Percentiles rank a stretch among this genome's conserved stretches.
Conservation (phyloP, 305 asterid genomes). For the Rubia tinctorum region DNA sequence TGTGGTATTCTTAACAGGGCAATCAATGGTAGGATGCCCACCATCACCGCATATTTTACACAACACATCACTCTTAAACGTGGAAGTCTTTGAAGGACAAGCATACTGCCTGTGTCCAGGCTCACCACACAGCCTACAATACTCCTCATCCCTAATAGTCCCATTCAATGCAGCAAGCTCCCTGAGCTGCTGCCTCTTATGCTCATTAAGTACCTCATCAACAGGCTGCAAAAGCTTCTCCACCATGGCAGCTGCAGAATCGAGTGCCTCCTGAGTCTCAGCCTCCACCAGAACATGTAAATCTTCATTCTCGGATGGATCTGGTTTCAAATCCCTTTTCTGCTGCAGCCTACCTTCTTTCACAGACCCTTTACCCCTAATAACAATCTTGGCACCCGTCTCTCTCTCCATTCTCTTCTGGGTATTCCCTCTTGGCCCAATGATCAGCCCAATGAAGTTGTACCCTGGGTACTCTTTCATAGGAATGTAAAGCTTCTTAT, state of each 20-base stretch:
- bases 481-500: conserved; percentile 86
- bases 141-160: conserved; percentile 95
- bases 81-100: conserved; percentile 81
- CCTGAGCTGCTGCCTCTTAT: conserved; percentile 94
- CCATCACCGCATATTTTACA: conserved; percentile 98
- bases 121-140: conserved; percentile 91
- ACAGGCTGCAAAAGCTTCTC: conserved; percentile 98
- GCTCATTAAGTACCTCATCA: conserved; percentile 96
- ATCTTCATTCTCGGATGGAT: conserved; percentile 90
- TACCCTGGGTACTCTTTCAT: conserved; percentile 96
- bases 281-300: conserved; percentile 95
- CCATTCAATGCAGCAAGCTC: conserved; percentile 98
- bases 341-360: conserved; percentile 95
- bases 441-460: conserved; percentile 86
- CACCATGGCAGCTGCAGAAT: conserved; percentile 91
- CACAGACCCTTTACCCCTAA: conserved; percentile 91
- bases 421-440: conserved; percentile 97
- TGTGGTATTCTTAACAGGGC: conserved; percentile 88
- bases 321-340: conserved; percentile 82
- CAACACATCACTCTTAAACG: conserved; percentile 88
- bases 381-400: conserved; percentile 95
- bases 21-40: conserved; percentile 95
- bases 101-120: conserved; percentile 95
- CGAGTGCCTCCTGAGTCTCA: conserved; percentile 86
- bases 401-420: conserved; percentile 98